Evolutionary conservation across 2,329 filamentous ascomycete species (phyloP).

Genomic region (Parastagonospora nodorum): DNA sequence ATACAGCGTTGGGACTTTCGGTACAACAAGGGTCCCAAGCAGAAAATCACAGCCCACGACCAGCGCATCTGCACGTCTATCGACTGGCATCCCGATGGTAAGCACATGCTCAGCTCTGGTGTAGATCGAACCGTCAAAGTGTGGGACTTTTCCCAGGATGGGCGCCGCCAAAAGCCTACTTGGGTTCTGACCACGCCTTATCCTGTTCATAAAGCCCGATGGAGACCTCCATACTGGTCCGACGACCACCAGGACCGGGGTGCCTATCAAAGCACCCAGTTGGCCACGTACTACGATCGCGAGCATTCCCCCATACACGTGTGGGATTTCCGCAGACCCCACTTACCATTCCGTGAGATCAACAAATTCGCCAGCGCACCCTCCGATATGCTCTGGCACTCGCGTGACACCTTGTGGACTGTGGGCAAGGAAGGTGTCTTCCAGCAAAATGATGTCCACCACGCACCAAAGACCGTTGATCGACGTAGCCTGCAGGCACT

Average conservation of each 20-base stretch:
- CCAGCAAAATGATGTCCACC: constrained; percentile 66
- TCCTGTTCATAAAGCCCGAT: constrained; percentile 65
- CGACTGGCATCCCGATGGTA: constrained; percentile 71
- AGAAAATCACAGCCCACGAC: constrained; percentile 67
- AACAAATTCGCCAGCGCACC: constrained; percentile 60
- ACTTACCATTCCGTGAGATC: constrained; percentile 66
- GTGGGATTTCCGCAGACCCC: constrained; percentile 67
- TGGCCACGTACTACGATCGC: constrained; percentile 66
- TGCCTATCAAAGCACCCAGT: constrained; percentile 64
- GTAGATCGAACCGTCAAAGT: constrained; percentile 66
- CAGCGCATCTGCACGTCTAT: constrained; percentile 63
- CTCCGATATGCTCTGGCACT: constrained; percentile 67
- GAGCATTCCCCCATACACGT: constrained; percentile 65
- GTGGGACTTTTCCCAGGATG: constrained; percentile 65
- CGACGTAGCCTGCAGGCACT: constrained; percentile 62
- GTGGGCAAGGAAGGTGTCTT: constrained; percentile 66
- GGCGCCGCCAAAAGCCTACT: constrained; percentile 62
- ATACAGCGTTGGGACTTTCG: constrained; percentile 69
- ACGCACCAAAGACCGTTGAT: constrained; percentile 63
- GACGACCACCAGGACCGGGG: constrained; percentile 57
- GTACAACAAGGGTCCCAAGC: constrained; percentile 59
- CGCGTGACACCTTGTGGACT: constrained; percentile 68
- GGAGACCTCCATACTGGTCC: constrained; percentile 65
- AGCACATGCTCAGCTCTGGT: constrained; percentile 66
- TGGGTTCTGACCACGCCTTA: constrained; percentile 65